phyloP scores from a whole-genome alignment of 495 filamentous ascomycete genomes.

The Darksidea phi region DNA sequence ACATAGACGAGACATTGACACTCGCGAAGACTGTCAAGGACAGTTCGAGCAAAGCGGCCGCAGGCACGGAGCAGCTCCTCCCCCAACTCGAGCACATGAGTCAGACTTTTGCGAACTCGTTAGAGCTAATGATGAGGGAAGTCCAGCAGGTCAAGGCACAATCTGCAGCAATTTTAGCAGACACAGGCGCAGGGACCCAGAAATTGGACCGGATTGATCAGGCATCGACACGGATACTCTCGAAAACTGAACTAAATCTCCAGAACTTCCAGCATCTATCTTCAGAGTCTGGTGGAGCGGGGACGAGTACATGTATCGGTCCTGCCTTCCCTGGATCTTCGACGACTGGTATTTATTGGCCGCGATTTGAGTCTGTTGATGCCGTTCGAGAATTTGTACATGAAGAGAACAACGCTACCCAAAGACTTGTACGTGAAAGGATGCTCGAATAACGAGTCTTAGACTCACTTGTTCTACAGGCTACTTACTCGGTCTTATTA shows the following conservation, averaged over 20 bases:
- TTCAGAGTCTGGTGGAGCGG: neutral
- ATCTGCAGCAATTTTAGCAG: neutral
- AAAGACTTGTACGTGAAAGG: neutral
- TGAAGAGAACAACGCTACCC: too few species aligned
- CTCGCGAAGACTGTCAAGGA: neutral
- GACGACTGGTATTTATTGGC: neutral
- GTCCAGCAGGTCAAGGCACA: constrained; percentile 14
- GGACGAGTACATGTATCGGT: neutral
- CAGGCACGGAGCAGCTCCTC: neutral
- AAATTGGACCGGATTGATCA: neutral
- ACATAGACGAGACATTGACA: neutral
- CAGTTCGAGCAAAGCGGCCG: neutral
- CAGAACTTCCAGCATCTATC: neutral
- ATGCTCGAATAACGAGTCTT: neutral
- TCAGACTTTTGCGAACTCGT: neutral
- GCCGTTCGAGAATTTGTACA: neutral
- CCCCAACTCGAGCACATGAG: neutral
- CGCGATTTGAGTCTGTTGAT: neutral
- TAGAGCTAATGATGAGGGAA: neutral
- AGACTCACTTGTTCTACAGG: neutral
- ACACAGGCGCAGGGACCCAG: neutral
- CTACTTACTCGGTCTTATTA: neutral
- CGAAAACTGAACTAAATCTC: neutral
- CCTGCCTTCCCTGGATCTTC: neutral
- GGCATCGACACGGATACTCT: neutral